Evolutionary conservation across 75 land plant species (phyloP).

Genomic region (Cupressus sempervirens): DNA sequence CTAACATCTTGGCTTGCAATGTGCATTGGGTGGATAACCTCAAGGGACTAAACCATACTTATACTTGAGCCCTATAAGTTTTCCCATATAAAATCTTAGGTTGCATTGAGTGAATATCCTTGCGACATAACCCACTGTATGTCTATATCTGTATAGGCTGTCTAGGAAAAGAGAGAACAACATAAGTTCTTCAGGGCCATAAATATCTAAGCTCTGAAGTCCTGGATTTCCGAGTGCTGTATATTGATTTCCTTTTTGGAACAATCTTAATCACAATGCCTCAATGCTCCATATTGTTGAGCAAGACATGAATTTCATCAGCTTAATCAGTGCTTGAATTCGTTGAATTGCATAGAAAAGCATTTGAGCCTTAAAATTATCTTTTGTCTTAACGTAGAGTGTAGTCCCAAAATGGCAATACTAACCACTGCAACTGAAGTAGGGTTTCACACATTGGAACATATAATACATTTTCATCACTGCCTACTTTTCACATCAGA

Average conservation of each 20-base stretch:
- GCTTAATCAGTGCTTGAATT: background rate
- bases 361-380: background rate
- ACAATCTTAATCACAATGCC: background rate
- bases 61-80: background rate
- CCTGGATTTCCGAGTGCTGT: background rate
- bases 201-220: background rate
- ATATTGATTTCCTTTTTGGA: background rate
- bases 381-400: background rate
- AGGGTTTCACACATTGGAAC: background rate
- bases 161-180: background rate
- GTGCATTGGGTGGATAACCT: slow-evolving; percentile 1
- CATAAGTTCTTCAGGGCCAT: background rate
- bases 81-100: background rate
- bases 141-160: background rate
- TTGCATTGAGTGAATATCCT: background rate
- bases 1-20: background rate
- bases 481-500: background rate
- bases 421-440: background rate
- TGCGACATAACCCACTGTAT: background rate
- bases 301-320: background rate
- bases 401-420: background rate
- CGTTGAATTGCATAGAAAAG: background rate
- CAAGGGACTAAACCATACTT: background rate
- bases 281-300: background rate
- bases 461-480: background rate